A percentile compares a stretch with the other conserved stretches of the same genome.
phyloP scores from a whole-genome alignment of 257 asterid species.

The Knoxia roxburghii region DNA sequence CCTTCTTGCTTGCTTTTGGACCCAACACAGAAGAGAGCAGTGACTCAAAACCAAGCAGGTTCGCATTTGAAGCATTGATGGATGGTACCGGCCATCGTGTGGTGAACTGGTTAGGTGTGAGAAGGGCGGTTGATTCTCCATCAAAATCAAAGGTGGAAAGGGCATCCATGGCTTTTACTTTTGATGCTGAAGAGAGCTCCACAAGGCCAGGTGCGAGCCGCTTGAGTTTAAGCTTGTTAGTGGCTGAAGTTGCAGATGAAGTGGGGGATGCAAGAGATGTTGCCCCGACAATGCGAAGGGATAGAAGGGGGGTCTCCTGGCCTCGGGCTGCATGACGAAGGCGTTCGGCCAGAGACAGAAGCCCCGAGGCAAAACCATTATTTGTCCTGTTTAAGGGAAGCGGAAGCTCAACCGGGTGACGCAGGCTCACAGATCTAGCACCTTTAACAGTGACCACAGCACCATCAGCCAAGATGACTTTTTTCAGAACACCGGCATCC shows the following conservation, averaged over 20 bases:
- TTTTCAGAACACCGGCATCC: conserved; percentile 78
- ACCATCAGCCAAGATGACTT: conserved; percentile 86
- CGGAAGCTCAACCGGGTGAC: conserved; percentile 80
- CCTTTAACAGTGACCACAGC: conserved; percentile 94
- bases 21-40: conserved; percentile 78
- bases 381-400: conserved; percentile 69
- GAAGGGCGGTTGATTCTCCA: conserved; percentile 67
- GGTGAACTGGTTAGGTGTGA: conserved; percentile 44
- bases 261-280: conserved; percentile 80
- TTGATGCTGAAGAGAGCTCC: conserved; percentile 81
- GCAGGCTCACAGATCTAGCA: conserved; percentile 91
- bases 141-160: conserved; percentile 49
- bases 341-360: conserved; percentile 66
- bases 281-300: conserved; percentile 91
- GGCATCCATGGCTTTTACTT: conserved; percentile 32
- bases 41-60: conserved; percentile 74
- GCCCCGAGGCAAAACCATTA: conserved; percentile 69
- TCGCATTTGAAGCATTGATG: conserved; percentile 58
- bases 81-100: conserved; percentile 82
- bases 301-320: conserved; percentile 47
- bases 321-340: conserved; percentile 57
- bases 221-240: conserved; percentile 72
- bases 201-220: conserved; percentile 97
- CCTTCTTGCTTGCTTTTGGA: conserved; percentile 51
- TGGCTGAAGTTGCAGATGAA: conserved; percentile 49